Evolutionary conservation across 106 monocot species (phyloP), one percentile per base, ranked within the genome.

Genomic region (Gastrodia elata): DNA sequence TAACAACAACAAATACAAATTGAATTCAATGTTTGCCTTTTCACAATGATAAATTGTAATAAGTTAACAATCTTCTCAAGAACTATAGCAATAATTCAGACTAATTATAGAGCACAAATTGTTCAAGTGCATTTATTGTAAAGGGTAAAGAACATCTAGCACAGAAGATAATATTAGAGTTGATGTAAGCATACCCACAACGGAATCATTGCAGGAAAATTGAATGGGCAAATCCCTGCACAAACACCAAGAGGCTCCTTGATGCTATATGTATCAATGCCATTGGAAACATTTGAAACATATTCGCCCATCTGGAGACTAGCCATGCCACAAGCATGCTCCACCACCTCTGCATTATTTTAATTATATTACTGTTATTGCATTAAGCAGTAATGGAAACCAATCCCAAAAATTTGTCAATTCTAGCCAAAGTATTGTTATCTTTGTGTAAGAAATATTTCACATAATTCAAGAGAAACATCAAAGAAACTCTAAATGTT

Each of bases 121-220:
- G 69, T 25, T 14, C 38, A 27, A 22, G 1, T 40, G 41, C 6
- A 39, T 22, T 40, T 8, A 67, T 4, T 36, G n/a, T 38, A 69
- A 35, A 69, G 16, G 40, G 40, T 8, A 69, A 27, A 41, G 25
- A 40, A 69, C 22, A 40, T 38, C 7, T 13, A 39, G 25, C 2
- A 39, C 0, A 25, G 69, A 39, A 69, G 40, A 69, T 40, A 24
- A 39, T 69, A 35, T 11, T 1, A 38, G 68, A 74, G 58, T 68
- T 30, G 64, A 77, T 16, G 42, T 3, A 75, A n/a, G 3, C 84
- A 72, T 93, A 98, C 97, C 97, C 97, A 98, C 43, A 98, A 73
- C 1, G 97, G 97, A 82, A 98, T 98, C 97, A 98, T 98, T 28
- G 97, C 97, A 49, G 97, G 97, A 74, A 98, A 98, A 73, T 98